phyloP scores from a whole-genome alignment of 495 filamentous ascomycete species.

The Daldinia bambusicola region DNA sequence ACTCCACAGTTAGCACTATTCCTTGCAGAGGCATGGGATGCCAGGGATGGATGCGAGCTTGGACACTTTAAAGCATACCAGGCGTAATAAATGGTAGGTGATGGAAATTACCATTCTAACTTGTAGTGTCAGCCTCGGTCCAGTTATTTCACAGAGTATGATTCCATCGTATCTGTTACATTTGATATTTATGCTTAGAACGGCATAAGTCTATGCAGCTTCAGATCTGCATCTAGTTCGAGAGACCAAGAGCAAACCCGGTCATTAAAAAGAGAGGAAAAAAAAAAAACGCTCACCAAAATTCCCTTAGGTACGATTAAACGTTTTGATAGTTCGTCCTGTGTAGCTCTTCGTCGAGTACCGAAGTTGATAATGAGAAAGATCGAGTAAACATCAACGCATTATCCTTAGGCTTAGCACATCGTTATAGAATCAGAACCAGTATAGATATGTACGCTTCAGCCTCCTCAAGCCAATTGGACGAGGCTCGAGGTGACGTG shows the following conservation, averaged over 20 bases:
- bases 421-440: conserved; percentile 12
- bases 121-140: conserved; percentile 28
- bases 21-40: conserved; percentile 21
- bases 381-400: conserved; percentile 9
- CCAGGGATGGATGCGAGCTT: conserved; percentile 38
- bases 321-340: background rate
- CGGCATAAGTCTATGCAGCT: conserved; percentile 7
- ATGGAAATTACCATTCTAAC: conserved; percentile 40
- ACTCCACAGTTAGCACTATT: conserved; percentile 45
- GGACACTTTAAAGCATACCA: conserved; percentile 33
- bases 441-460: conserved; percentile 19
- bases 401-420: conserved; percentile 7
- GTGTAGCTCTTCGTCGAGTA: conserved; percentile 1
- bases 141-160: conserved; percentile 26
- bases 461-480: conserved; percentile 19
- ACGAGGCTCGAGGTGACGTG: conserved; percentile 13
- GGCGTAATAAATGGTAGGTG: conserved; percentile 26
- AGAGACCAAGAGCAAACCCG: conserved; percentile 5
- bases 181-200: conserved; percentile 25
- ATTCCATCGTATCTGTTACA: conserved; percentile 29
- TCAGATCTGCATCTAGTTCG: conserved; percentile 17
- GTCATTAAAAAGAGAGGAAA: background rate
- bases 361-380: conserved; percentile 1
- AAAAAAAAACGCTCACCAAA: conserved; percentile 31
- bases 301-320: conserved; percentile 21